A percentile compares a stretch with the other conserved stretches of the same genome.
Conservation (phyloP, 108 stramenopile genomes). For the Nitzschia sp. region DNA sequence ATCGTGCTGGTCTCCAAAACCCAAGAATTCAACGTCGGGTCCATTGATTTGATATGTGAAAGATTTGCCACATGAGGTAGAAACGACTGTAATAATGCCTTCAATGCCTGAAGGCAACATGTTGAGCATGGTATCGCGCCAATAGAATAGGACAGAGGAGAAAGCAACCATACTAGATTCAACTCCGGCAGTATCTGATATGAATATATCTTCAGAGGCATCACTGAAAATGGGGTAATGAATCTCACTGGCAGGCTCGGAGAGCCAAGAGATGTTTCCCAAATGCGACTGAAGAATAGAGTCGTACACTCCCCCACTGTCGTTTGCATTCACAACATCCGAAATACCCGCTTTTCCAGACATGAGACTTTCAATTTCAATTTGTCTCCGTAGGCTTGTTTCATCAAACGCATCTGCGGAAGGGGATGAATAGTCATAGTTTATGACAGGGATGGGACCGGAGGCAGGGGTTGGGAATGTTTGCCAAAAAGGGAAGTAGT, state of each 20-base stretch:
- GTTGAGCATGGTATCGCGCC: slow-evolving; percentile 33
- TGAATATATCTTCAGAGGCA: slow-evolving; percentile 9
- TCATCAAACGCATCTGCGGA: slow-evolving; percentile 38
- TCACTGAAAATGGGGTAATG: slow-evolving; percentile 47
- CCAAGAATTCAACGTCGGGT: slow-evolving; percentile 28
- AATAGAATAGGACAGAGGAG: slow-evolving; percentile 37
- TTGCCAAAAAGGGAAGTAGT: slow-evolving; percentile 25
- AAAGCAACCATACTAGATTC: slow-evolving; percentile 27
- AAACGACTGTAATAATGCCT: slow-evolving; percentile 45
- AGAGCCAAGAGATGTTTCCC: slow-evolving; percentile 29
- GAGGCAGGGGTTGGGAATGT: slow-evolving; percentile 30
- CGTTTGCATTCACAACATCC: slow-evolving; percentile 30
- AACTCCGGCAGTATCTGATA: no score
- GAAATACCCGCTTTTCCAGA: slow-evolving; percentile 7
- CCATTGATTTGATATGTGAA: slow-evolving; percentile 48
- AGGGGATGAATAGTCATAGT: background rate
- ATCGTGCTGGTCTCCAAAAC: slow-evolving; percentile 49
- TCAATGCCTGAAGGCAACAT: slow-evolving; percentile 44
- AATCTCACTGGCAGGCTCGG: slow-evolving; percentile 29
- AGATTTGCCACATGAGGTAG: slow-evolving; percentile 27
- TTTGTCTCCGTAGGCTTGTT: background rate
- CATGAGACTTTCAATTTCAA: slow-evolving; percentile 38
- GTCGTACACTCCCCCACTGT: slow-evolving; percentile 6
- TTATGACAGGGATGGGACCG: background rate
- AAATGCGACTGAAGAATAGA: slow-evolving; percentile 5